A percentile compares a stretch with the other conserved stretches of the same genome.
These are phyloP conservation scores for Fusarium haematococcum DNA, from an alignment of 2,329 filamentous ascomycete species.

Conservation along the genomic window DNA sequence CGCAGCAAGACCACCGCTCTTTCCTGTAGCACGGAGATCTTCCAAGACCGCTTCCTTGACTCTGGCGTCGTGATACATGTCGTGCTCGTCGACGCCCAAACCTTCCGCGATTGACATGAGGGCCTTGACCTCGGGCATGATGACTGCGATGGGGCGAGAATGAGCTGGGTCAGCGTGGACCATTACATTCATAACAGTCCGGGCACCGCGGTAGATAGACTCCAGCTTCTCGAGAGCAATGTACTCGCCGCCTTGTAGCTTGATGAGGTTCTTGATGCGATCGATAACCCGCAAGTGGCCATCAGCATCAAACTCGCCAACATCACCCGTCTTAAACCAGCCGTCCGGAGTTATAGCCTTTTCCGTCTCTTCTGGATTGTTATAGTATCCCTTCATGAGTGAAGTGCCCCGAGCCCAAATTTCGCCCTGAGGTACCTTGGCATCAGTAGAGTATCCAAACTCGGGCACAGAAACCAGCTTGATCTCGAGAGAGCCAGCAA, in stretches of 20 bases:
- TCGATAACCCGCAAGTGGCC: constrained; percentile 91
- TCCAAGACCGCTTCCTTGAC: constrained; percentile 70
- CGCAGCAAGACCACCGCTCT: constrained; percentile 72
- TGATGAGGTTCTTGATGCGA: constrained; percentile 97
- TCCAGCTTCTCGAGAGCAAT: constrained; percentile 98
- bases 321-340: constrained; percentile 97
- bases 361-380: constrained; percentile 86
- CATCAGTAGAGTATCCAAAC: constrained; percentile 81
- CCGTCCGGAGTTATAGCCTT: constrained; percentile 83
- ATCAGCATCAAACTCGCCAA: constrained; percentile 84
- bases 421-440: constrained; percentile 86
- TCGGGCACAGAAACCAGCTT: constrained; percentile 93
- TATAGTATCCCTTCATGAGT: constrained; percentile 82
- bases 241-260: constrained; percentile 94
- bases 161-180: constrained; percentile 81
- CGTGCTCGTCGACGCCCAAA: constrained; percentile 72
- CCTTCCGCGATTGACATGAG: constrained; percentile 68
- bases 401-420: constrained; percentile 85
- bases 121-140: constrained; percentile 74
- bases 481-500: constrained; percentile 82
- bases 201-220: constrained; percentile 83
- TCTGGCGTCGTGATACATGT: constrained; percentile 74
- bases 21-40: constrained; percentile 74
- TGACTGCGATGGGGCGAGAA: constrained; percentile 83
- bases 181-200: constrained; percentile 86